Conservation (phyloP, 352 stramenopile species). For the Elongisporangium undulatum region DNA sequence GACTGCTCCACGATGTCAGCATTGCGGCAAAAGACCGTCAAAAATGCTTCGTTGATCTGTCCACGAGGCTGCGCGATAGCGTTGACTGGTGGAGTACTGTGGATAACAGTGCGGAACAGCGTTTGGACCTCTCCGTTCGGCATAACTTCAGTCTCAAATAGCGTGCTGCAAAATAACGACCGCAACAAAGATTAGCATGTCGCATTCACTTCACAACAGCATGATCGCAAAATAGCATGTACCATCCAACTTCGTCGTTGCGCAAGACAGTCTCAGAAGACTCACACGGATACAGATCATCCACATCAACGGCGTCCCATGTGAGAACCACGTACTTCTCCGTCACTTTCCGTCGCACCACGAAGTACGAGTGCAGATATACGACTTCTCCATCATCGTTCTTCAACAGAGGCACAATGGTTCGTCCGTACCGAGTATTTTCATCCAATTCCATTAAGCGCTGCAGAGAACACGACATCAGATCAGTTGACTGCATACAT, state of each 20-base stretch:
- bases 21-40: constrained; percentile 75
- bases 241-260: constrained; percentile 82
- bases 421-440: constrained; percentile 76
- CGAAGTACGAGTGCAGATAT: constrained; percentile 78
- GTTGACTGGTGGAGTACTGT: constrained; percentile 58
- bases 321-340: constrained; percentile 59
- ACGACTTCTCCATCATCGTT: constrained; percentile 36
- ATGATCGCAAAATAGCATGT: constrained; percentile 10
- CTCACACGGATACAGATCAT: constrained; percentile 67
- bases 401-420: constrained; percentile 64
- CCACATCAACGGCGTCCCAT: constrained; percentile 62
- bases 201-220: neutral
- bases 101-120: constrained; percentile 61
- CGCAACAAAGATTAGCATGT: neutral
- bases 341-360: constrained; percentile 51
- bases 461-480: too few relatives aligned
- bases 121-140: constrained; percentile 48
- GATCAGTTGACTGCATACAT: too few relatives aligned
- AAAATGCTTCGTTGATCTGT: constrained; percentile 73
- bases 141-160: constrained; percentile 50
- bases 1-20: constrained; percentile 69
- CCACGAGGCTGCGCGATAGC: constrained; percentile 62
- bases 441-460: constrained; percentile 74
- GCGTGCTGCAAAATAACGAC: constrained; percentile 35
- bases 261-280: constrained; percentile 49